Base-by-base conservation (phyloP, 495 filamentous ascomycete species). In the Chaetomium cochliodes region DNA sequence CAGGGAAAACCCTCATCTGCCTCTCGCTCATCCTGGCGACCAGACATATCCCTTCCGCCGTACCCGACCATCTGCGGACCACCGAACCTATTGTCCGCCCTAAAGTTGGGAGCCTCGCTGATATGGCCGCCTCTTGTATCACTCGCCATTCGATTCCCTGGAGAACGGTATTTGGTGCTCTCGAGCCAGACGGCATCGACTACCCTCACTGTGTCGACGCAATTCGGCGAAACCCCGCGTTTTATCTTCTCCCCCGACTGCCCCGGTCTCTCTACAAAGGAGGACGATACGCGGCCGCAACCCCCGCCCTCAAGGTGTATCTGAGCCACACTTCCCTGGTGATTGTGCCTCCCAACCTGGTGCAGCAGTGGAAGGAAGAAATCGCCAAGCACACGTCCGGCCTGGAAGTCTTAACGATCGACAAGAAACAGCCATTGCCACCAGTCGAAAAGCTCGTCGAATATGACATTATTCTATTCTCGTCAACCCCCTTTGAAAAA, bases 1-100 rank as follows among this genome's bases (percentile, higher is more conserved):
- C 86, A 6, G 93, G 93, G 0, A 98, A 98, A 78, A 97, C 93
- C 0, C 74, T 97, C 30, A 96, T 98, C 12, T 92, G 90, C 62
- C 78, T 98, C 20, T 84, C 92, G 33, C 77, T 93, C 2, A 90
- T 97, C 46, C 79, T 96, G n/a, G 87, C 90, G 13, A 96, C 92
- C 0, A 86, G 83, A 66, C 82, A 87, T 39, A 84, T 93, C 62
- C 81, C 87, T 8, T 83, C 91, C 3, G 76, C 77, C 8, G 83
- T 88, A 8, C 92, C 92, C 3, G 80, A 77, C 6, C 46, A 72
- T 1, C 64, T 74, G 22, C 61, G 65, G 20, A 55, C 16, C 8
- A 16, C 53, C 26, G 39, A 58, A 4, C 58, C 28, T 9, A 28
- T 60, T 12, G 33, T 64, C 5, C 70, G 75, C 4, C 63, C 26